A percentile compares a stretch with the other conserved stretches of the same genome.
These are phyloP conservation scores for Malassezia sp. DNA, from an alignment of 1,284 basidiomycete species.

Conservation along the genomic window DNA sequence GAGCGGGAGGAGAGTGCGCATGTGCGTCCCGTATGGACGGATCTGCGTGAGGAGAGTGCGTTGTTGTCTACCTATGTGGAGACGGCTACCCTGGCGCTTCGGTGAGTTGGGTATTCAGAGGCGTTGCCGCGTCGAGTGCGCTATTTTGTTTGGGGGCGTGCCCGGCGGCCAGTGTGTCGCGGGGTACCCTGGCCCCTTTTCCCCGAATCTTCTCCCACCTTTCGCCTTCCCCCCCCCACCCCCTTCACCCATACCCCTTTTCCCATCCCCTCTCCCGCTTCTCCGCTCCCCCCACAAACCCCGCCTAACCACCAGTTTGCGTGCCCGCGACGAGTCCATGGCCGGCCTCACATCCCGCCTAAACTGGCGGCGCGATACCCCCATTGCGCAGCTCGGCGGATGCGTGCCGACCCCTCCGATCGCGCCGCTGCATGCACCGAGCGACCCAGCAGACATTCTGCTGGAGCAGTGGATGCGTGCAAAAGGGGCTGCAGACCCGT, in stretches of 20 bases:
- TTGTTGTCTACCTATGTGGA: constrained; percentile 33
- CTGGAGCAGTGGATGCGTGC: no score
- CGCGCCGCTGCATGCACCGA: constrained; percentile 2
- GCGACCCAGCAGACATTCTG: constrained; percentile 16
- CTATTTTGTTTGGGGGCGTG: no score
- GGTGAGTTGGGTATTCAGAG: constrained; percentile 4
- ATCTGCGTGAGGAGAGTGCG: constrained; percentile 28
- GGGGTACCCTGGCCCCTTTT: no score
- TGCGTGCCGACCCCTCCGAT: constrained; percentile 32
- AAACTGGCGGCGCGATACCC: constrained; percentile 40
- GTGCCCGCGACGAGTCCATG: constrained; percentile 22
- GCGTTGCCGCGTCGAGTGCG: no score
- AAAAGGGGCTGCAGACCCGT: no score
- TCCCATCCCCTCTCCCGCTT: no score
- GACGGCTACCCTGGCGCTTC: constrained; percentile 30
- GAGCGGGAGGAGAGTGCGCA: not conserved
- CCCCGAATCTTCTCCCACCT: no score
- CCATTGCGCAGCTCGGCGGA: constrained; percentile 32
- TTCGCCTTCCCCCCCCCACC: no score
- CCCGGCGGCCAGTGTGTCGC: no score
- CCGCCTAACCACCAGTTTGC: constrained; percentile 22
- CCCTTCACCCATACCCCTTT: no score
- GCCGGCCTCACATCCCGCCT: constrained; percentile 23
- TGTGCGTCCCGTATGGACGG: constrained; percentile 14
- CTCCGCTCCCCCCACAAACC: no score